Base-by-base conservation (phyloP, 2,329 filamentous ascomycete species). In the Diaporthe sp. region DNA sequence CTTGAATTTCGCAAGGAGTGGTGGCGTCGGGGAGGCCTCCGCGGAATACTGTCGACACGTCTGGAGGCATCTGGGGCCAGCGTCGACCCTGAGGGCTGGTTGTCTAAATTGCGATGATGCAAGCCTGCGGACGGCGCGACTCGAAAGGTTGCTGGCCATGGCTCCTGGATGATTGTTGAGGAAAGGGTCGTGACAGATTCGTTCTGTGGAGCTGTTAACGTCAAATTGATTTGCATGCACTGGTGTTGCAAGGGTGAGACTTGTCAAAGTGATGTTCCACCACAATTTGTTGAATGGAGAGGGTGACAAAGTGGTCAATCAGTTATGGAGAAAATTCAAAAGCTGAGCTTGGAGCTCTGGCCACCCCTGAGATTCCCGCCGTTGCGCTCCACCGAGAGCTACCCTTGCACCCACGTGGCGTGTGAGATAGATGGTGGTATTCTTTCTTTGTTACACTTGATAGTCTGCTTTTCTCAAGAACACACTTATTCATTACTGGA, bases 1-100 rank as follows among this genome's bases (percentile, higher is more conserved):
- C 80, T 90, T 90, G 79, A 92, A 84, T 82, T 87, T 89, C 71
- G 85, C 82, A 57, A 90, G 82, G 12, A 90, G 82, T 15, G 88
- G 86, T 6, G 83, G 75, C 40, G 82, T 75, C 30, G 83, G 78
- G 7, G 83, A 79, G 22, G 72, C 52, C 76, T 84, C 82, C 72
- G 81, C 80, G 54, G 85, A 82, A 78, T 80, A 84, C 77, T 67
- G 72, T 33, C 78, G 75, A 76, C 74, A 47, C 75, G 76, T 75
- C 70, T 78, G 77, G 54, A 78, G 78, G 76, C 76, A 70, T 47
- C 64, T 55, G 10, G 70, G 52, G 25, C 66, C 40, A 69, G 66
- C 35, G 50, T 12, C 10, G 47, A 76, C 25, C 33, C 73, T 67
- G 72, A 73, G 40, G 64, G 68, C 28, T 42, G 71, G 64, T 67